A percentile compares a stretch with the other conserved stretches of the same genome.
These are phyloP conservation scores for Clavispora carvajalis DNA, from an alignment of 805 yeast species.

Conservation along the genomic window DNA sequence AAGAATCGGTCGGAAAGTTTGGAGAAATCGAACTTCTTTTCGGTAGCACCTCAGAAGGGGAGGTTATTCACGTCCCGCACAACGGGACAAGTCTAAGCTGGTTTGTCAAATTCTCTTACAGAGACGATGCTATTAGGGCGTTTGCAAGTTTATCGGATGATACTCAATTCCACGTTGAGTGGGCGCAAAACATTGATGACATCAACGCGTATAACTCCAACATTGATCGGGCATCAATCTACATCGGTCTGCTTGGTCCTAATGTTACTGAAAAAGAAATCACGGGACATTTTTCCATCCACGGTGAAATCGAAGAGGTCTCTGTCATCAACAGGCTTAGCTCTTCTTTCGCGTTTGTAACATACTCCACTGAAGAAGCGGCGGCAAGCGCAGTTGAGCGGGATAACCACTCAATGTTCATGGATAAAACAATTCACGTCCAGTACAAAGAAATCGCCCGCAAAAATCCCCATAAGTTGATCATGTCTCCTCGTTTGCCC, in stretches of 20 bases:
- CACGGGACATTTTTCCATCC: slow-evolving; percentile 52
- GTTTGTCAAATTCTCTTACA: slow-evolving; percentile 73
- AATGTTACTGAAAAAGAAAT: slow-evolving; percentile 52
- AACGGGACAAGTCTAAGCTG: slow-evolving; percentile 37
- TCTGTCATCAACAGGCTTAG: slow-evolving; percentile 48
- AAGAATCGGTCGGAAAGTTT: slow-evolving; percentile 39
- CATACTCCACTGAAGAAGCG: slow-evolving; percentile 56
- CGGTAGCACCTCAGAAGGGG: slow-evolving; percentile 29
- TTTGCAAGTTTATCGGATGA: slow-evolving; percentile 62
- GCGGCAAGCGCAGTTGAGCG: slow-evolving; percentile 86
- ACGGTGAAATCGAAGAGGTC: slow-evolving; percentile 60
- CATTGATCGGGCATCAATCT: slow-evolving; percentile 67
- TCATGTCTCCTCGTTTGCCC: slow-evolving; percentile 19
- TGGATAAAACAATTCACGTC: slow-evolving; percentile 75
- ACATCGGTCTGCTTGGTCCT: slow-evolving; percentile 67
- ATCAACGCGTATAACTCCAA: slow-evolving; percentile 15
- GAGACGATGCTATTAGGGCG: slow-evolving; percentile 86
- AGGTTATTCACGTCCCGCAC: neutral
- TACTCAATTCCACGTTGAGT: slow-evolving; percentile 57
- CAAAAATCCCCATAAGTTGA: slow-evolving; percentile 17
- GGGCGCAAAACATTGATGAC: slow-evolving; percentile 78
- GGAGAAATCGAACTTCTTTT: slow-evolving; percentile 76
- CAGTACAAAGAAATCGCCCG: slow-evolving; percentile 63
- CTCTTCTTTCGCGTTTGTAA: slow-evolving; percentile 68
- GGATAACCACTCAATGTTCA: slow-evolving; percentile 74